Conservation (phyloP, 768 basidiomycete species). For the Suillus tomentosus region DNA sequence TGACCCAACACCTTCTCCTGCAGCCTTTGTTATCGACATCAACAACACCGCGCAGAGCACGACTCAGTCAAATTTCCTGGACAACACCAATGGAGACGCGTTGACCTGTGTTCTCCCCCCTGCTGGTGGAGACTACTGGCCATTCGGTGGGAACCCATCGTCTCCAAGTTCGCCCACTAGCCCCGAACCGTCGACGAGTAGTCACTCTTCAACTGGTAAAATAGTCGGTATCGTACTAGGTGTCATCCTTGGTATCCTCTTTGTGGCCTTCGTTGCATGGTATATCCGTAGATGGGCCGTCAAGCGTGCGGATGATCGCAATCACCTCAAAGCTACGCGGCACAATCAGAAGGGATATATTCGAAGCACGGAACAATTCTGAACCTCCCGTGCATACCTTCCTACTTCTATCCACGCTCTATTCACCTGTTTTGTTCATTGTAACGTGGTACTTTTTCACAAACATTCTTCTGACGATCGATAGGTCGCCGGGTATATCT, state of each 20-base stretch:
- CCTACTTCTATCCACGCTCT: neutral
- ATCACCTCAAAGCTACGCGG: constrained; percentile 27
- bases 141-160: constrained; percentile 57
- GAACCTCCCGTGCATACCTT: neutral
- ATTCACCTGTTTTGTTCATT: neutral
- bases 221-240: constrained; percentile 55
- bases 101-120: constrained; percentile 73
- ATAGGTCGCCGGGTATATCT: neutral
- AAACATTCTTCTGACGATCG: neutral
- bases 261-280: constrained; percentile 43
- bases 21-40: constrained; percentile 59
- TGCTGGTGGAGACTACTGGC: constrained; percentile 70
- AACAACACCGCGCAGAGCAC: constrained; percentile 42
- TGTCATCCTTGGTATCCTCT: constrained; percentile 47
- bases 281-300: constrained; percentile 52
- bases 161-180: constrained; percentile 19
- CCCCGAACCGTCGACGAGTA: constrained; percentile 19
- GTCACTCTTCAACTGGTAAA: constrained; percentile 34
- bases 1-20: constrained; percentile 53
- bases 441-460: neutral
- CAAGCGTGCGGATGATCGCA: constrained; percentile 29
- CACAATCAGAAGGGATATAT: constrained; percentile 21
- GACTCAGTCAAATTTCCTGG: constrained; percentile 55
- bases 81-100: constrained; percentile 53
- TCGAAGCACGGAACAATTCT: constrained; percentile 13